Percentiles rank a stretch among this genome's conserved stretches.
Evolutionary conservation across 768 basidiomycete species (phyloP).

Genomic region (Suillus subaureus): DNA sequence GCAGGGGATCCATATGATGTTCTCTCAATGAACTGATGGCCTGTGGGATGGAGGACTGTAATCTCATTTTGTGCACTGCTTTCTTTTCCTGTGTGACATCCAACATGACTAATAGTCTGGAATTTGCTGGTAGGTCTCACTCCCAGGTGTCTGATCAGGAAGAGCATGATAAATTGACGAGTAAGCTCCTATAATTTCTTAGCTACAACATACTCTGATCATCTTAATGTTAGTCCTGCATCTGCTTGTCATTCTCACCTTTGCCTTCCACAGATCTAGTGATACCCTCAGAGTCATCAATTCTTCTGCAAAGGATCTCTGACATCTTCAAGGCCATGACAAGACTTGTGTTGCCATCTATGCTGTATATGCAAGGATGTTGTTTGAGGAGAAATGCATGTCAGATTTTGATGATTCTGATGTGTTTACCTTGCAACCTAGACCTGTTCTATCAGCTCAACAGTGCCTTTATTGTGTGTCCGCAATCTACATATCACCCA

Average conservation of each 20-base stretch:
- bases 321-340: conserved; percentile 57
- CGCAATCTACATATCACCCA: too few species aligned
- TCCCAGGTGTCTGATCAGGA: neutral
- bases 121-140: neutral
- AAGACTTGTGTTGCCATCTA: conserved; percentile 63
- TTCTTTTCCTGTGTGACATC: neutral
- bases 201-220: neutral
- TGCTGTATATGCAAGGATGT: conserved; percentile 51
- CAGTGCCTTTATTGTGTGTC: too few species aligned
- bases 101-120: neutral
- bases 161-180: neutral
- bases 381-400: conserved; percentile 54
- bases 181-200: neutral
- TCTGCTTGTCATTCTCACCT: neutral
- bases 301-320: conserved; percentile 65
- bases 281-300: neutral
- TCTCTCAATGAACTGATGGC: too few species aligned
- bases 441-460: too few species aligned
- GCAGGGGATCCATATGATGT: too few species aligned
- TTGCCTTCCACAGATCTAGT: neutral
- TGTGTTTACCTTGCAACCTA: neutral
- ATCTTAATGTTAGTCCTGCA: neutral
- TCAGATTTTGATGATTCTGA: conserved; percentile 5
- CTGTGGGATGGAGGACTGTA: too few species aligned
- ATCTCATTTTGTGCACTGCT: neutral